Evolutionary conservation across 768 basidiomycete genomes (phyloP).

Genomic region (Kockovaella imperatae): DNA sequence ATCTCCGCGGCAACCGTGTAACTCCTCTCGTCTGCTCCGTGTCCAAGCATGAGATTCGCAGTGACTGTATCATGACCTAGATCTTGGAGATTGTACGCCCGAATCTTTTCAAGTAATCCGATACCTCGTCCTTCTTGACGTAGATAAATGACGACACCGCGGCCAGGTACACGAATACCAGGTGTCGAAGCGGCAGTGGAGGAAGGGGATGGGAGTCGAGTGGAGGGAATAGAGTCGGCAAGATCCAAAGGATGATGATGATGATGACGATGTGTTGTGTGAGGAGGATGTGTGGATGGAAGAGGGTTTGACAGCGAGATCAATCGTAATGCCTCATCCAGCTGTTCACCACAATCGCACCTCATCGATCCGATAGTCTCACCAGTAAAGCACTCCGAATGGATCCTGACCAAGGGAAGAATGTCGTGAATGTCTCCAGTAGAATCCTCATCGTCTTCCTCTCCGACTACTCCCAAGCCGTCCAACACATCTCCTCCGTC

Average conservation of each 20-base stretch:
- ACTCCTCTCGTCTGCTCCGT: conserved; percentile 84
- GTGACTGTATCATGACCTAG: conserved; percentile 98
- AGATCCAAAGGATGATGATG: conserved; percentile 8
- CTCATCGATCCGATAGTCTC: conserved; percentile 97
- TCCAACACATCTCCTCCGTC: background rate
- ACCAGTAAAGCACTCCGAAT: conserved; percentile 97
- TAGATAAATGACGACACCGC: conserved; percentile 88
- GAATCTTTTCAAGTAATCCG: conserved; percentile 87
- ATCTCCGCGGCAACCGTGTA: conserved; percentile 90
- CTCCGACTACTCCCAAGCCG: background rate
- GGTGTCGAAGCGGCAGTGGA: conserved; percentile 41
- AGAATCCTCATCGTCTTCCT: background rate
- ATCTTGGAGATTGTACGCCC: conserved; percentile 96
- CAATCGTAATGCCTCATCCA: conserved; percentile 87
- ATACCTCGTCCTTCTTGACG: conserved; percentile 98
- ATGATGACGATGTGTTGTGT: background rate
- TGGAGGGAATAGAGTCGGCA: conserved; percentile 55
- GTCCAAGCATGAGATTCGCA: conserved; percentile 90
- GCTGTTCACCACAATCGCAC: conserved; percentile 96
- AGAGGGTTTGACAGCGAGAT: conserved; percentile 30
- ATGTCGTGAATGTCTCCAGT: conserved; percentile 45
- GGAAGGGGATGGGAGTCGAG: conserved; percentile 58
- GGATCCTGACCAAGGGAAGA: conserved; percentile 81
- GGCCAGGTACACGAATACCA: conserved; percentile 58
- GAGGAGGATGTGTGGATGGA: conserved; percentile 1